Percentiles rank a stretch among this genome's conserved stretches.
These are phyloP conservation scores for Udeniomyces megalosporus DNA, from an alignment of 768 basidiomycete species.

Conservation along the genomic window DNA sequence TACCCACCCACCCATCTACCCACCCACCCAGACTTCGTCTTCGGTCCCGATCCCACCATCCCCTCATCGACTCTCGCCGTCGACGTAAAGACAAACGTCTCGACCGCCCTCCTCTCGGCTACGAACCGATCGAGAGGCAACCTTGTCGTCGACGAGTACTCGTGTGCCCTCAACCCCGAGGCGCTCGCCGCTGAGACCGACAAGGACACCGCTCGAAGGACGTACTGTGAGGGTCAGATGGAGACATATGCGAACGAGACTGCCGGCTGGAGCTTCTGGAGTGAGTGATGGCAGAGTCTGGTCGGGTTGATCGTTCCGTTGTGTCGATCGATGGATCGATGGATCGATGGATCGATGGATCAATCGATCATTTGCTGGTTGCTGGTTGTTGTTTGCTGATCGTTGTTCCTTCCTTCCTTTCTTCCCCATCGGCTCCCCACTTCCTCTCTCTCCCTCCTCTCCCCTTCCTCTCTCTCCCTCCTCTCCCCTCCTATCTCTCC, in stretches of 20 bases:
- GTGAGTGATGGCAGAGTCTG: slow-evolving; percentile 31
- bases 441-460: too few species aligned
- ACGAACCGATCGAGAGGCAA: slow-evolving; percentile 24
- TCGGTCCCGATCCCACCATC: slow-evolving; percentile 18
- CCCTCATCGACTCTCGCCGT: slow-evolving; percentile 18
- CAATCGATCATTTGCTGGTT: background rate
- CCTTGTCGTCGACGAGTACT: slow-evolving; percentile 31
- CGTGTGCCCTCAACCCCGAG: slow-evolving; percentile 37
- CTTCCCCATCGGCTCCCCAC: too few species aligned
- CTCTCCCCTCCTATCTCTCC: too few species aligned
- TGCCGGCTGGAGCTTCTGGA: slow-evolving; percentile 57
- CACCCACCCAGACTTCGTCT: slow-evolving; percentile 16
- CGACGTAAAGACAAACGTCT: slow-evolving; percentile 23
- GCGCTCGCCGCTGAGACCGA: slow-evolving; percentile 40
- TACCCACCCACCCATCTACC: too few species aligned
- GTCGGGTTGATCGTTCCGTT: too few species aligned
- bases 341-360: too few species aligned
- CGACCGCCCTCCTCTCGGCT: slow-evolving; percentile 15
- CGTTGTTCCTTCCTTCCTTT: slow-evolving; percentile 5
- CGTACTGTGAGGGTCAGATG: slow-evolving; percentile 47
- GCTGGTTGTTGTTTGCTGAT: background rate
- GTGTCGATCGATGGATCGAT: too few species aligned
- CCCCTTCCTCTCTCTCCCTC: too few species aligned
- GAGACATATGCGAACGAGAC: slow-evolving; percentile 41
- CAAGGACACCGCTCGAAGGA: slow-evolving; percentile 33